A percentile compares a stretch with the other conserved stretches of the same genome.
Conservation (phyloP, 306 rosid species). For the Hippophae gyantsensis region DNA sequence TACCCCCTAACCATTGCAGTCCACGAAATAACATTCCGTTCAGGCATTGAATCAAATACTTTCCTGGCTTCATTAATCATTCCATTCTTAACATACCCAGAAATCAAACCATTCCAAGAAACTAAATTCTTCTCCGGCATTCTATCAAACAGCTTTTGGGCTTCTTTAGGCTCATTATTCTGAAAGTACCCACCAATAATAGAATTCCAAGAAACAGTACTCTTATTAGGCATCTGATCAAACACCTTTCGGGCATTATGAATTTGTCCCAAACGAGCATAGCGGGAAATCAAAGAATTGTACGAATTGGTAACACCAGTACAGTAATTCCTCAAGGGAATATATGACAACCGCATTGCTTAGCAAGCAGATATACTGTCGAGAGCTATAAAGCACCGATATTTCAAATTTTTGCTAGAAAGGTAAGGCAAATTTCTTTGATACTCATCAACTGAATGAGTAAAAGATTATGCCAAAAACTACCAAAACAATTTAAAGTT, state of each 20-base stretch:
- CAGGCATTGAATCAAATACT: constrained; percentile 16
- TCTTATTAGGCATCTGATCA: constrained; percentile 8
- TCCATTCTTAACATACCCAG: constrained; percentile 15
- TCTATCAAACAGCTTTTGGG: constrained; percentile 13
- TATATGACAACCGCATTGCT: background rate
- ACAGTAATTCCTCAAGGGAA: background rate
- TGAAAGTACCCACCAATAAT: constrained; percentile 13
- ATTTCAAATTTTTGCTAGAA: no score
- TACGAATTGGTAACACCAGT: constrained; percentile 1
- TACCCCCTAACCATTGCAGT: constrained; percentile 19
- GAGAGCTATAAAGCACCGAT: no score
- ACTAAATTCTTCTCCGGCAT: constrained; percentile 17
- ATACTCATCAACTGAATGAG: no score
- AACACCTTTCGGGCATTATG: constrained; percentile 8
- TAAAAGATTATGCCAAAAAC: no score
- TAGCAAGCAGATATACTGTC: background rate
- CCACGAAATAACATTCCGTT: constrained; percentile 16
- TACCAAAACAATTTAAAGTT: no score
- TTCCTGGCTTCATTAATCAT: constrained; percentile 10
- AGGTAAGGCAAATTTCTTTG: background rate
- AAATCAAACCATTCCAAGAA: constrained; percentile 15
- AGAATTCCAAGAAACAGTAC: constrained; percentile 14
- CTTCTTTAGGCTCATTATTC: constrained; percentile 6
- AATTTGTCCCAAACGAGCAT: constrained; percentile 19
- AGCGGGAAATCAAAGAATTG: constrained; percentile 7